Conservation (phyloP, 106 monocot genomes). For the Apostasia shenzhenica region DNA sequence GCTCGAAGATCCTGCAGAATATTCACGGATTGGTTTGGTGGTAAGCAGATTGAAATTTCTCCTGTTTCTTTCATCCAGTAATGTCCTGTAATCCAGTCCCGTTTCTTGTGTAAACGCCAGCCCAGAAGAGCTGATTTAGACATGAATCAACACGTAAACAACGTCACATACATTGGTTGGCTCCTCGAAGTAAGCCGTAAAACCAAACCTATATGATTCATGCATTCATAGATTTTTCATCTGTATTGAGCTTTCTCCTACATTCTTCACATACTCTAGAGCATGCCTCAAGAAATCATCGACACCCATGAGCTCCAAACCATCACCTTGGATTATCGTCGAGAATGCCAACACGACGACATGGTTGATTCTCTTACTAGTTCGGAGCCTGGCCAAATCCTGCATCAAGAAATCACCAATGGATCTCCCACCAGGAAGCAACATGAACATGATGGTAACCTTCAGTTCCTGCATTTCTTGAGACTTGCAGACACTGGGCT, state of each 20-base stretch:
- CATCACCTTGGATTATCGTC: conserved; percentile 86
- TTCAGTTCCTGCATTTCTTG: conserved; percentile 75
- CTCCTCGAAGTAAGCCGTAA: conserved; percentile 75
- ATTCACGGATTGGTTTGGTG: conserved; percentile 67
- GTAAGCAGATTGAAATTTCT: conserved; percentile 30
- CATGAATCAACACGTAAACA: conserved; percentile 99
- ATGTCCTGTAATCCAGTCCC: background rate
- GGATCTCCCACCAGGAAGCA: conserved; percentile 26
- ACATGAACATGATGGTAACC: conserved; percentile 5
- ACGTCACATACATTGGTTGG: conserved; percentile 98
- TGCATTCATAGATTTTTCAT: background rate
- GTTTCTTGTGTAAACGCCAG: conserved; percentile 20
- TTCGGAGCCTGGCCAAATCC: conserved; percentile 22
- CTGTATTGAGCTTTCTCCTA: background rate
- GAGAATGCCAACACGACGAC: conserved; percentile 94
- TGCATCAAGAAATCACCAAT: conserved; percentile 7
- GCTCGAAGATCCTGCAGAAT: conserved; percentile 68
- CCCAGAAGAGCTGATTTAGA: conserved; percentile 99
- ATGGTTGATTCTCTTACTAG: conserved; percentile 91
- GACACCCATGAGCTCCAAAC: conserved; percentile 91
- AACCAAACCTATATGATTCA: background rate
- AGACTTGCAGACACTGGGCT: conserved; percentile 50
- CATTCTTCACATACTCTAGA: conserved; percentile 32
- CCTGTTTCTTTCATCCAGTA: background rate
- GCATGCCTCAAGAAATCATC: conserved; percentile 94